These are phyloP conservation scores for Serendipita sp. DNA, from an alignment of 768 basidiomycete species.

Conservation along the genomic window DNA sequence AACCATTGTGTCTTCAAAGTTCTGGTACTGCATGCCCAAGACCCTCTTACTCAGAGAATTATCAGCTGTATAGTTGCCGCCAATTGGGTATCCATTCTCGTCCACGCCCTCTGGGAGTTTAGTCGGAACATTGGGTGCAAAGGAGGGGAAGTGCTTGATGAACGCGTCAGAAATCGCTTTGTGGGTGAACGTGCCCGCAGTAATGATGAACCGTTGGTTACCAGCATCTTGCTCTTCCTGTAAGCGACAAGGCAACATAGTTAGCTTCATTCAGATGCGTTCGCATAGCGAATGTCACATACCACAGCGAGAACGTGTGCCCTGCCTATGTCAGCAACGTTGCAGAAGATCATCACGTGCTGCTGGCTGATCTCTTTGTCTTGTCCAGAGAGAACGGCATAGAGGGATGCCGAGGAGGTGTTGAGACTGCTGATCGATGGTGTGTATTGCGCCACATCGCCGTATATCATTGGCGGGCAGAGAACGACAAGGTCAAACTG, in stretches of 20 bases:
- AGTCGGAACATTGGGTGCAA: neutral
- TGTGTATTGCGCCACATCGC: neutral
- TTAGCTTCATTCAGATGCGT: no score
- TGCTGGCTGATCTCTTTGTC: neutral
- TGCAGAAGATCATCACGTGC: neutral
- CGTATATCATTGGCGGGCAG: conserved; percentile 9
- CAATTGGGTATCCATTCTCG: neutral
- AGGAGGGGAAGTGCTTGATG: neutral
- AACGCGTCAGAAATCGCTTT: neutral
- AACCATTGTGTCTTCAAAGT: conserved; percentile 4
- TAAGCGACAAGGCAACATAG: neutral
- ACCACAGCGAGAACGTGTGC: neutral
- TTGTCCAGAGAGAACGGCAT: neutral
- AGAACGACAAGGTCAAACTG: conserved; percentile 12
- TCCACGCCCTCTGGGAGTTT: neutral
- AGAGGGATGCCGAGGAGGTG: neutral
- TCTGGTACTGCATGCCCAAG: neutral
- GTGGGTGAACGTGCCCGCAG: neutral
- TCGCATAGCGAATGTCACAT: neutral
- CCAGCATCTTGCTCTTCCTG: neutral
- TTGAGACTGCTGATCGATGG: neutral
- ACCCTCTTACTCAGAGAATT: neutral
- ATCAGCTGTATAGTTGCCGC: neutral
- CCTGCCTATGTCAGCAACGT: neutral
- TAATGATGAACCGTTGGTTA: neutral